Evolutionary conservation across 208 protist species (phyloP), one percentile per base, ranked within the genome.

Genomic region (Wallacemonas sp.): DNA sequence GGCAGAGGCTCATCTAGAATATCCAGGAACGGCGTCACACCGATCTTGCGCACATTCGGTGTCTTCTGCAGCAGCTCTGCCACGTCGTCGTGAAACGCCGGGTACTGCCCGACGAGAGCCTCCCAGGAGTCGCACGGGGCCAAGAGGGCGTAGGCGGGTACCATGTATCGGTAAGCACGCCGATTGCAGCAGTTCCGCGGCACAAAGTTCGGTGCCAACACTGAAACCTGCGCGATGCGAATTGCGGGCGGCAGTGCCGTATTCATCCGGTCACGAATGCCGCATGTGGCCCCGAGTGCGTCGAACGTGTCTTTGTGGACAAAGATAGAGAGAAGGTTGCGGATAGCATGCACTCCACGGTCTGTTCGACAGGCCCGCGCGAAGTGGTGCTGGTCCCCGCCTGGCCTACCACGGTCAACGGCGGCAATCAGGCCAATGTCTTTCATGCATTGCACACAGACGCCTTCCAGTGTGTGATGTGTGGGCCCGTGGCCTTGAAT

Each of bases 381-480:
- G 59, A 95, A 82, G 62, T 82, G 86, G 58, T 88, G 75, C 31
- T 46, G 22, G 1, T 82, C 77, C 3, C 76, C 80, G 1, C 28
- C 70, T 6, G 80, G 62, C 17, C 79, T 64, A 0, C 82, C 84
- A 14, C 74, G 68, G 26, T 73, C 72, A 12, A 91, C 45, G 1
- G 41, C 73, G 15, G 47, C 62, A 22, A 95, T 68, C 22, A 92
- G 31, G 21, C 68, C 82, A 11, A 86, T 59, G 54, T 93, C 86
- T 28, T 75, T 82, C 56, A 93, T 30, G 28, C 80, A 79, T 53
- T 91, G 84, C 26, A 95, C 56, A n/a, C 93, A 61, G 1, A 86
- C 65, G n/a, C 90, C 90, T 62, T 95, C 86, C 1, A 95, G 64
- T 2, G 90, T 93, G 74, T 95, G 82, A 38, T 87, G 79, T 31